Base-by-base conservation (phyloP, 1,284 basidiomycete genomes). In the Marasmius tenuissimus region DNA sequence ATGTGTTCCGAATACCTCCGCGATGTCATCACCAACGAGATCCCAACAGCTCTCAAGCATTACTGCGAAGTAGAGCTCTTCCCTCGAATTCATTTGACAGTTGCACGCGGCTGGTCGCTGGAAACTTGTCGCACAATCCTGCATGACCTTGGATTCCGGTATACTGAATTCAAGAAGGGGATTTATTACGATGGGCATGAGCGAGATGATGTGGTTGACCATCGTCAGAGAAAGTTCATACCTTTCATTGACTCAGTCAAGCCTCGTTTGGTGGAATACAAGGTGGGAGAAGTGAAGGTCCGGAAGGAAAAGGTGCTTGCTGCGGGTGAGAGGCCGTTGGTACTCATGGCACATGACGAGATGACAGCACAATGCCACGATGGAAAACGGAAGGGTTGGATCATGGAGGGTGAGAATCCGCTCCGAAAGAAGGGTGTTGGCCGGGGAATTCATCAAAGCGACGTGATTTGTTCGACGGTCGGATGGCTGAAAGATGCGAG, bases 161-260 rank as follows among this genome's bases (percentile, higher is more conserved):
- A 50, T 3, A 71, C 69, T n/a, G n/a, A 67, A 0, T 22, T 74
- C 1, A 53, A 65, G 33, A 76, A 77, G 61, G 72, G 73, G 6
- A 69, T 77, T 48, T 76, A 75, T 59, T 71, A 74, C 65, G 76
- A 78, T 74, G 75, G 77, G 0, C 77, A 78, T 67, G 72, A 78
- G 53, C 62, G 67, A 7, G 58, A 55, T 9, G 75, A 79, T 70
- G 74, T 79, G 33, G 71, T 75, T 0, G 56, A 71, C 14, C 76
- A 78, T 67, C 64, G 68, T 0, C 39, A 73, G 4, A 49, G 69
- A 9, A 48, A 65, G 1, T 78, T 73, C 58, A 62, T 78, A n/a
- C 75, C 71, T 3, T 4, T 11, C n/a, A 72, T 74, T 27, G 27
- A 27, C 4, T 27, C 27, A n/a, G n/a, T n/a, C n/a, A n/a, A n/a